A percentile compares a stretch with the other conserved stretches of the same genome.
Evolutionary conservation across 1,284 basidiomycete species (phyloP).

Genomic region (Moesziomyces aphidis): DNA sequence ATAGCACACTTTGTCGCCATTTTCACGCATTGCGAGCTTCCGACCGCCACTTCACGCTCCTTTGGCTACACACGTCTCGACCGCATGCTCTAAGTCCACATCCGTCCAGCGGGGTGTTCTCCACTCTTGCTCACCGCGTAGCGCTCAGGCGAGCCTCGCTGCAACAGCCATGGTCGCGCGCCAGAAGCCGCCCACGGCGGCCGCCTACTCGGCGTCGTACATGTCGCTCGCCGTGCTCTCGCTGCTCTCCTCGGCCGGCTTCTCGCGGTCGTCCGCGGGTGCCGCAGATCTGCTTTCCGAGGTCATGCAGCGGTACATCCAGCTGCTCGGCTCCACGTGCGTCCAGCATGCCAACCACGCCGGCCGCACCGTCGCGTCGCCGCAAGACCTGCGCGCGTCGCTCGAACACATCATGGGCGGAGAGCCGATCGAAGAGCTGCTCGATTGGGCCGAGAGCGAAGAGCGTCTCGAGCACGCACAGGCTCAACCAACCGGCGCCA

Average conservation of each 20-base stretch:
- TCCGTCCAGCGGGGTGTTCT: conserved; percentile 22
- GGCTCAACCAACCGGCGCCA: conserved; percentile 9
- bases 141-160: no score
- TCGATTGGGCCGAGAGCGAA: conserved; percentile 56
- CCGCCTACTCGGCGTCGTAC: conserved; percentile 47
- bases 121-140: conserved; percentile 20
- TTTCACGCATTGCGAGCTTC: no score
- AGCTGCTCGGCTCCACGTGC: conserved; percentile 38
- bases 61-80: neutral
- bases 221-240: conserved; percentile 35
- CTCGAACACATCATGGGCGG: conserved; percentile 55
- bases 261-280: conserved; percentile 45
- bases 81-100: conserved; percentile 29
- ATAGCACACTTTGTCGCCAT: no score
- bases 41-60: no score
- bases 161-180: conserved; percentile 25
- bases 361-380: conserved; percentile 32
- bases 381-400: conserved; percentile 47
- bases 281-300: conserved; percentile 51
- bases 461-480: conserved; percentile 14
- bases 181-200: conserved; percentile 36
- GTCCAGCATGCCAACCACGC: conserved; percentile 49
- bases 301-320: conserved; percentile 55
- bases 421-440: conserved; percentile 44
- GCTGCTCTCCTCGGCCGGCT: conserved; percentile 48